Evolutionary conservation across 345 rosid genomes (phyloP).

Genomic region (Balakata baccata): DNA sequence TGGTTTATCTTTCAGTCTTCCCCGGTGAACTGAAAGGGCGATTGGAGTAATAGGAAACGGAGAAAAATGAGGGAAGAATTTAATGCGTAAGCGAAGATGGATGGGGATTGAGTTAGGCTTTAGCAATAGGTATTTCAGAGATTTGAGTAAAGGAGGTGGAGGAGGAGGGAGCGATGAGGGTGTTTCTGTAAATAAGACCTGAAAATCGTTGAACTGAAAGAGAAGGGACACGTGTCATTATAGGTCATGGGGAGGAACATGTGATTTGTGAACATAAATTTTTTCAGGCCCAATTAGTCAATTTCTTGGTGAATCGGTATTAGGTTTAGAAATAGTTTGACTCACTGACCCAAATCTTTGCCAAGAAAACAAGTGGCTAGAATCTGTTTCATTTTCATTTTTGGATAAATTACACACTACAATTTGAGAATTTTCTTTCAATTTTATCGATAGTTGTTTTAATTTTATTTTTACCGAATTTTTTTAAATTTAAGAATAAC

Average conservation of each 20-base stretch:
- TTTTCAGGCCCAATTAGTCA: background rate
- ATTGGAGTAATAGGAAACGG: constrained; percentile 23
- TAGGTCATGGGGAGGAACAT: constrained; percentile 20
- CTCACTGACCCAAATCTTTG: too few species aligned
- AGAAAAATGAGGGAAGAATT: constrained; percentile 16
- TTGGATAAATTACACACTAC: too few species aligned
- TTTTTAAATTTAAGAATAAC: too few species aligned
- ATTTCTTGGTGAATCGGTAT: background rate
- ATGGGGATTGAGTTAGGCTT: constrained; percentile 7
- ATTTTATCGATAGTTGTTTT: too few species aligned
- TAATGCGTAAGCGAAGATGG: constrained; percentile 22
- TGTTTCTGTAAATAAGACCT: constrained; percentile 1
- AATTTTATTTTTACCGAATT: too few species aligned
- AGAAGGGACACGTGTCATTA: constrained; percentile 23
- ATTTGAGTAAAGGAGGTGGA: constrained; percentile 12
- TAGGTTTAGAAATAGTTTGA: too few species aligned
- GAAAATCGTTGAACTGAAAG: constrained; percentile 3
- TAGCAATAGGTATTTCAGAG: constrained; percentile 21
- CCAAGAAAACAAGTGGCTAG: too few species aligned
- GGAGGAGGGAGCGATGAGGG: background rate
- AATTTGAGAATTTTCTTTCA: too few species aligned
- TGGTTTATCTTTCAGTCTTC: background rate
- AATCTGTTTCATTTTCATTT: too few species aligned
- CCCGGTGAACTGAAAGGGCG: background rate
- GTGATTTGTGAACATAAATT: background rate